phyloP scores from a whole-genome alignment of 352 stramenopile genomes.

The Phytophthora pseudosyringae region DNA sequence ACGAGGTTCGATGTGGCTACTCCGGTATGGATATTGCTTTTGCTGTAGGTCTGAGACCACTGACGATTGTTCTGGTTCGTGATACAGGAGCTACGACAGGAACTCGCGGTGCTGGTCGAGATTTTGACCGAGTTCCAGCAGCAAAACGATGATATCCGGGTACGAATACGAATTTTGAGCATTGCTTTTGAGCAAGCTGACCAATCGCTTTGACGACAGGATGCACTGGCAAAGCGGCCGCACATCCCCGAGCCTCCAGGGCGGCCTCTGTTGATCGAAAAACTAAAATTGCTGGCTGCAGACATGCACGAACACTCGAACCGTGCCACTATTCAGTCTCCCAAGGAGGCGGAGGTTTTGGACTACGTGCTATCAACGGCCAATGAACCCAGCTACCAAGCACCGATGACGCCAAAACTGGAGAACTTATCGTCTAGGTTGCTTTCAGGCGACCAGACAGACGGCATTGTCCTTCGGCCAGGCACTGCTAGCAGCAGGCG shows the following conservation, averaged over 20 bases:
- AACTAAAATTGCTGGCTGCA: slow-evolving; percentile 68
- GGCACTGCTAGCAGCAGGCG: slow-evolving; percentile 45
- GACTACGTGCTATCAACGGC: slow-evolving; percentile 58
- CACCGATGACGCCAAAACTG: slow-evolving; percentile 59
- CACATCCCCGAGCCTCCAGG: slow-evolving; percentile 68
- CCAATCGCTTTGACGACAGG: slow-evolving; percentile 32
- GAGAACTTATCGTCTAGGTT: slow-evolving; percentile 32
- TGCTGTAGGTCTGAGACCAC: not conserved
- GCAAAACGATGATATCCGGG: slow-evolving; percentile 78
- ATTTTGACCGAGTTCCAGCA: slow-evolving; percentile 84
- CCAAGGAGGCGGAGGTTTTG: slow-evolving; percentile 63
- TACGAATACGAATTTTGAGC: slow-evolving; percentile 23
- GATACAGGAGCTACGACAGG: slow-evolving; percentile 57
- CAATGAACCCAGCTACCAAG: slow-evolving; percentile 16
- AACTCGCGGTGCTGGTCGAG: slow-evolving; percentile 68
- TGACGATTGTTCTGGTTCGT: not conserved
- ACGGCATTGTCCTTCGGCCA: slow-evolving; percentile 48
- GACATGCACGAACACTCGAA: slow-evolving; percentile 46
- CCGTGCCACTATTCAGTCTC: slow-evolving; percentile 28
- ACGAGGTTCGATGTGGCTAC: slow-evolving; percentile 41
- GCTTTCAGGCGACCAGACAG: slow-evolving; percentile 5
- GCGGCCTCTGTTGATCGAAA: slow-evolving; percentile 69
- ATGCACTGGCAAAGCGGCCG: slow-evolving; percentile 57
- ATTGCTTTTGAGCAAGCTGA: not conserved
- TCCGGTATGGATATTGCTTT: not conserved